Conservation (phyloP, 2,329 filamentous ascomycete genomes). For the Drechslera avenae region DNA sequence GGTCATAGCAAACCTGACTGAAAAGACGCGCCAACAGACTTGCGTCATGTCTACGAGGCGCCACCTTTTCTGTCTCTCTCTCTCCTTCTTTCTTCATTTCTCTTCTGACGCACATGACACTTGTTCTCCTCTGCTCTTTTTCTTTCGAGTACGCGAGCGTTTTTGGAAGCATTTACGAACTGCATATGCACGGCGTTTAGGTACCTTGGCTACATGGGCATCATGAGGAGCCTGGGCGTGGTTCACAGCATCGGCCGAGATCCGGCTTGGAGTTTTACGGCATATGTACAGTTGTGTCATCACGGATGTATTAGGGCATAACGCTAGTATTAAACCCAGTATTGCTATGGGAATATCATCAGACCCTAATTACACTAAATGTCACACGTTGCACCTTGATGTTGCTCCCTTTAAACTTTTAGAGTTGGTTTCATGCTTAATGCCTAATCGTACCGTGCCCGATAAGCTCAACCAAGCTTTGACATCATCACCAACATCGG, state of each 20-base stretch:
- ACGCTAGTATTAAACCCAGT: neutral
- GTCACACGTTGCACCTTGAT: neutral
- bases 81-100: neutral
- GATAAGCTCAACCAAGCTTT: slow-evolving; percentile 14
- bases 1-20: slow-evolving; percentile 21
- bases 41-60: neutral
- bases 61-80: neutral
- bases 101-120: neutral
- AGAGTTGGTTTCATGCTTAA: slow-evolving; percentile 27
- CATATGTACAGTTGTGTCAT: neutral
- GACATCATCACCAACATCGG: slow-evolving; percentile 11
- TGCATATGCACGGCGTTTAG: slow-evolving; percentile 39
- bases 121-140: slow-evolving; percentile 1
- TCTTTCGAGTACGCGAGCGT: slow-evolving; percentile 3
- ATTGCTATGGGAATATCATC: neutral
- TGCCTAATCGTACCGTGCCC: neutral
- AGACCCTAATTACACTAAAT: neutral
- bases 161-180: slow-evolving; percentile 29
- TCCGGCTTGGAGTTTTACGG: slow-evolving; percentile 6
- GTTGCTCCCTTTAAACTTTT: slow-evolving; percentile 15
- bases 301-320: neutral
- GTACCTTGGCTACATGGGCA: slow-evolving; percentile 4
- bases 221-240: slow-evolving; percentile 3
- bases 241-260: slow-evolving; percentile 7
- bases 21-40: too few species aligned